Evolutionary conservation across 805 yeast species (phyloP), one percentile per base, ranked within the genome.

Genomic region (Scheffersomyces stipitis): DNA sequence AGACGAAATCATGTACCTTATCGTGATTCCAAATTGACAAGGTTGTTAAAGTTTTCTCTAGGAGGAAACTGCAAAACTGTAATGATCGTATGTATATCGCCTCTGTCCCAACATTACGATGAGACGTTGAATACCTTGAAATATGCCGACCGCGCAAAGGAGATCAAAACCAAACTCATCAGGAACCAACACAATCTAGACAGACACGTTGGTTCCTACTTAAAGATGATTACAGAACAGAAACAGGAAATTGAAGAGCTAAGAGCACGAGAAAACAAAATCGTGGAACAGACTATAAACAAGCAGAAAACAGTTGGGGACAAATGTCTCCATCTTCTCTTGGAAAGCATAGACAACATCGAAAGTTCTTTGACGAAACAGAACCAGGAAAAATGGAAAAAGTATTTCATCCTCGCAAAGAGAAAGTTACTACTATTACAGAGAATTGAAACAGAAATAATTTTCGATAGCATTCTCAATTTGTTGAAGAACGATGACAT

Each of bases 21-120:
- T 59, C 66, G 98, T 49, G 95, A 91, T 57, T 87, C 96, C 5
- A 90, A 90, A 52, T 69, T 91, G 36, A 91, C 98, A 0, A 66
- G 98, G 46, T 67, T 91, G 33, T 71, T 91, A 38, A 88, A 90
- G 56, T 88, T 86, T 54, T 89, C 96, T 0, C 66, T 91, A 10
- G 96, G 96, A 3, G 97, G 97, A 0, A 87, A 88, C 55, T 91
- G 98, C 62, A 84, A 86, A 56, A 91, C 98, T 0, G 90, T 88
- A 4, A 91, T 91, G 98, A 86, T 91, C 46, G 97, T 89, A 2
- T 91, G 98, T 61, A 76, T 91, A 3, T 83, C 95, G 3, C 97
- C 97, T 0, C 84, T 89, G 41, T 77, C 86, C 20, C 73, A 70
- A 30, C 97, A 91, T 59, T 89, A 88, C 58, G 98, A 91, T 54